Evolutionary conservation across 148 eudicot genomes (phyloP).

Genomic region (Rhododendron simsii): DNA sequence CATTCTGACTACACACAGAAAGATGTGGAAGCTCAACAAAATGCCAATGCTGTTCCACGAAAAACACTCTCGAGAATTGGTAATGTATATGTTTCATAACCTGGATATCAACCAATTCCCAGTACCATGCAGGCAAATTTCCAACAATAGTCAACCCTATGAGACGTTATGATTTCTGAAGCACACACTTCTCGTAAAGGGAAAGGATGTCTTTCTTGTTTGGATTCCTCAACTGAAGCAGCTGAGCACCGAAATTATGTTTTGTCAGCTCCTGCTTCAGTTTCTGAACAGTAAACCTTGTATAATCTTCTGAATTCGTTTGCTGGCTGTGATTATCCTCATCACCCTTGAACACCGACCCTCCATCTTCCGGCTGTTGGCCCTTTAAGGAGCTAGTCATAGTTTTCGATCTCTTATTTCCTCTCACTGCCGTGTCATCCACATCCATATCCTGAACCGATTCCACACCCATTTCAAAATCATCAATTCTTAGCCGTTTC

Average conservation of each 20-base stretch:
- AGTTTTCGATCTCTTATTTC: constrained; percentile 61
- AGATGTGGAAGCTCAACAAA: background rate
- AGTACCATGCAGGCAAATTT: background rate
- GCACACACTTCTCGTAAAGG: constrained; percentile 70
- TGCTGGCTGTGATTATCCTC: constrained; percentile 62
- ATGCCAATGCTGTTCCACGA: background rate
- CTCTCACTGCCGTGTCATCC: constrained; percentile 37
- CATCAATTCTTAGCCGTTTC: constrained; percentile 66
- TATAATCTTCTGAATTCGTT: constrained; percentile 51
- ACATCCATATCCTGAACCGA: constrained; percentile 48
- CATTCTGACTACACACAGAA: background rate
- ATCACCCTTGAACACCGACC: constrained; percentile 54
- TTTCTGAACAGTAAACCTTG: constrained; percentile 63
- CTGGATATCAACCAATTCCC: background rate
- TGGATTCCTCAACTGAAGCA: constrained; percentile 67
- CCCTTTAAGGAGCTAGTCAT: constrained; percentile 46
- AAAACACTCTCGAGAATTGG: background rate
- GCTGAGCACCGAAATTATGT: constrained; percentile 73
- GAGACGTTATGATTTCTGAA: constrained; percentile 40
- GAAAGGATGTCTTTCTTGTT: constrained; percentile 76
- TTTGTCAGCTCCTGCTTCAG: constrained; percentile 78
- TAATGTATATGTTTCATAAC: background rate
- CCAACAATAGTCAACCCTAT: background rate
- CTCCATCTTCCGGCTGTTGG: constrained; percentile 53
- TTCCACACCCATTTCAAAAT: constrained; percentile 59